These are phyloP conservation scores for Alnus glutinosa DNA, from an alignment of 306 rosid species.

Conservation along the genomic window DNA sequence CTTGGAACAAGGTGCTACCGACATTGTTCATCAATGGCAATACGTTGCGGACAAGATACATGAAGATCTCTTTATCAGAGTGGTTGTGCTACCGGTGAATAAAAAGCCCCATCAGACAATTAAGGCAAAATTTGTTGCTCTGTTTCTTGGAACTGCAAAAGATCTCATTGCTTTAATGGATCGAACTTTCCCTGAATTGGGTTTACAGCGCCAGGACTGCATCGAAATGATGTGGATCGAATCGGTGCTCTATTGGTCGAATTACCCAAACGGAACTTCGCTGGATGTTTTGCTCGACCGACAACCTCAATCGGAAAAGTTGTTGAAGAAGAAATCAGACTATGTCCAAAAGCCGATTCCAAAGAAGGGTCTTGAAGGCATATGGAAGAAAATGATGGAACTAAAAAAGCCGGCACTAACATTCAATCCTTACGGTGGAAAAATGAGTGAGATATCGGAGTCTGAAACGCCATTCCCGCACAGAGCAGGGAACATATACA, in stretches of 20 bases:
- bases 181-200: conserved; percentile 52
- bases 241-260: conserved; percentile 57
- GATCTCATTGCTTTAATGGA: conserved; percentile 41
- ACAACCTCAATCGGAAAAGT: conserved; percentile 41
- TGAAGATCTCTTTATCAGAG: conserved; percentile 53
- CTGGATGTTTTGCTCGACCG: conserved; percentile 52
- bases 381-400: conserved; percentile 68
- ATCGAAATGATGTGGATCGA: conserved; percentile 65
- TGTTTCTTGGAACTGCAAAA: conserved; percentile 59
- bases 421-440: conserved; percentile 70
- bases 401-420: conserved; percentile 45
- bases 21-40: conserved; percentile 68
- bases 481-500: conserved; percentile 64
- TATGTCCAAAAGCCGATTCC: conserved; percentile 58
- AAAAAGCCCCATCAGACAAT: conserved; percentile 39
- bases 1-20: conserved; percentile 54
- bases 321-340: conserved; percentile 73
- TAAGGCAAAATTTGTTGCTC: conserved; percentile 54
- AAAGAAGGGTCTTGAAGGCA: conserved; percentile 46
- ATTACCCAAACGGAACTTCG: conserved; percentile 51
- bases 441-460: conserved; percentile 64
- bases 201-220: conserved; percentile 46
- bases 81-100: conserved; percentile 56
- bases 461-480: conserved; percentile 69
- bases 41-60: conserved; percentile 44